Evolutionary conservation across 2,329 filamentous ascomycete species (phyloP), one percentile per base, ranked within the genome.

Genomic region (Rutstroemia sp.): DNA sequence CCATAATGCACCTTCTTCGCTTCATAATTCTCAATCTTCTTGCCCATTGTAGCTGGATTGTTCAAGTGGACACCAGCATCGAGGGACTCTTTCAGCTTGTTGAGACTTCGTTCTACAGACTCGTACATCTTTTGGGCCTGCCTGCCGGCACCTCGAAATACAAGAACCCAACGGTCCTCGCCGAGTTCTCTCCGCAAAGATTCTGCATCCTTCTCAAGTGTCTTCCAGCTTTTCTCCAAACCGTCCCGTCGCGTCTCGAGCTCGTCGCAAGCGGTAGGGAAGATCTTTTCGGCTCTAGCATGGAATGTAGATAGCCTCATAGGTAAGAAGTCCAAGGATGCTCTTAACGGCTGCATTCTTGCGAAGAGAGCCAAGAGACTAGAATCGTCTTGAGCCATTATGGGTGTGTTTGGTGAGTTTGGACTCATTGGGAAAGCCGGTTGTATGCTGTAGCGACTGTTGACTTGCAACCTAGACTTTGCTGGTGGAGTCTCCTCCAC

Each of bases 41-140:
- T 95, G 59, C 78, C 77, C 73, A 94, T 80, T 1, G 78, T 76
- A 5, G 84, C 76, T 21, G 83, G 82, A 66, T 88, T 89, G 12
- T 85, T 87, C 58, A 90, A 73, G 61, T 94, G 87, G 65, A 87
- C 78, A 7, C 85, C 86, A 10, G 82, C 78, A 57, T 95, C 89
- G 16, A 96, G 76, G 4, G 84, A 85, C 67, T 96, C 90, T 60
- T 82, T 84, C 38, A 99, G 78, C 72, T 95, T 95, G 48, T 77
- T 73, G 57, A 95, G 83, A 68, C 91, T 96, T 61, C 92, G 82
- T 68, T 95, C 89, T 21, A 97, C 89, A 3, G 92, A 96, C 64
- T 96, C 90, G 68, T 90, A 92, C 91, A 99, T 96, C 75, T 96
- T 96, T 64, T 94, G 84, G 4, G 94, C 92, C 72, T 96, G 91